Conservation (phyloP, 345 rosid genomes). For the Ricinus communis region DNA sequence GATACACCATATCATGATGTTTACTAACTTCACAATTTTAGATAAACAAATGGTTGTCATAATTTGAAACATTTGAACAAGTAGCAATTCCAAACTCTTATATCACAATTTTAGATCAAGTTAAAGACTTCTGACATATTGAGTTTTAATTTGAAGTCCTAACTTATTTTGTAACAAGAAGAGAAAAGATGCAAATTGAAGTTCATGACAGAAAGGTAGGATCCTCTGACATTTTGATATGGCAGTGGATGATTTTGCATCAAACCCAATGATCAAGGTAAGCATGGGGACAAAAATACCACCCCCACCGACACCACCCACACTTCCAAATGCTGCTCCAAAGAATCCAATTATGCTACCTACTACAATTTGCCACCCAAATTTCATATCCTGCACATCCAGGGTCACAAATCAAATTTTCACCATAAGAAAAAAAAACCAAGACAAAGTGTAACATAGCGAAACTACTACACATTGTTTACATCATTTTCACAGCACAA, state of each 20-base stretch:
- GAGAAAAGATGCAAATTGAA: not conserved
- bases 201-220: no score
- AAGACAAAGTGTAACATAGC: not conserved
- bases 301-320: slow-evolving; percentile 58
- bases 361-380: slow-evolving; percentile 44
- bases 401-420: not conserved
- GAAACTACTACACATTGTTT: not conserved
- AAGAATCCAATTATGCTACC: slow-evolving; percentile 43
- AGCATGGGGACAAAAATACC: slow-evolving; percentile 61
- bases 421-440: not conserved
- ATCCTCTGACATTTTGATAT: slow-evolving; percentile 45
- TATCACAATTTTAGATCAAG: no score
- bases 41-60: no score
- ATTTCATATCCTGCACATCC: slow-evolving; percentile 34
- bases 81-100: no score
- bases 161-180: no score
- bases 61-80: no score
- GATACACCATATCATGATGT: not conserved
- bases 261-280: slow-evolving; percentile 45
- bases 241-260: slow-evolving; percentile 50
- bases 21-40: no score
- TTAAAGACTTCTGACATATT: no score
- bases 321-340: slow-evolving; percentile 57
- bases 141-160: no score
- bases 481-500: not conserved